A percentile compares a stretch with the other conserved stretches of the same genome.
Evolutionary conservation across 139 green algal genomes (phyloP).

Genomic region (Pseudopediastrum boryanum): DNA sequence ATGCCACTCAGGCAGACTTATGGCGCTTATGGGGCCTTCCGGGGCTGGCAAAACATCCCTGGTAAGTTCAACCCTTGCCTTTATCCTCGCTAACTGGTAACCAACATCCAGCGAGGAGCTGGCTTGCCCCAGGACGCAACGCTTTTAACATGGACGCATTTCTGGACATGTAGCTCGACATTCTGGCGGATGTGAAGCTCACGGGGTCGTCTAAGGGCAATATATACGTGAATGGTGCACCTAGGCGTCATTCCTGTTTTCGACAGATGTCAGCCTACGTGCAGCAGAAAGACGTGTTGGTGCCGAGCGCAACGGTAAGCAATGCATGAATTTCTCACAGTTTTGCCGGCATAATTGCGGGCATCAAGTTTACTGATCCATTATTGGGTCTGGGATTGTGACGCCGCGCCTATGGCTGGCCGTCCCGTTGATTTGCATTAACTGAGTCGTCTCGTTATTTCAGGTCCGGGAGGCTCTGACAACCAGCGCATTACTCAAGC

Average conservation of each 20-base stretch:
- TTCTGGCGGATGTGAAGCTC: slow-evolving; percentile 55
- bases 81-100: too few species aligned
- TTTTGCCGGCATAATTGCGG: too few species aligned
- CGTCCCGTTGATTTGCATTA: too few species aligned
- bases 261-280: slow-evolving; percentile 60
- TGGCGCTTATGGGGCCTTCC: slow-evolving; percentile 68
- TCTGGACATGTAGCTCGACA: slow-evolving; percentile 60
- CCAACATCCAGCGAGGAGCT: neutral
- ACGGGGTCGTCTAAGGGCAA: slow-evolving; percentile 36
- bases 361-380: too few species aligned
- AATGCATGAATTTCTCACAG: too few species aligned
- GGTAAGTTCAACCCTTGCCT: slow-evolving; percentile 36
- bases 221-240: slow-evolving; percentile 59
- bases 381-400: too few species aligned
- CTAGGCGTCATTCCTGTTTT: slow-evolving; percentile 26
- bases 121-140: neutral
- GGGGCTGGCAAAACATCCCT: slow-evolving; percentile 76
- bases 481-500: slow-evolving; percentile 66
- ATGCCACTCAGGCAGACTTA: slow-evolving; percentile 40
- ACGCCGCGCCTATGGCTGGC: too few species aligned
- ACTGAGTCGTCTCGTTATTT: too few species aligned
- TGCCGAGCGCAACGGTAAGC: slow-evolving; percentile 63
- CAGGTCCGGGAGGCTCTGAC: slow-evolving; percentile 59
- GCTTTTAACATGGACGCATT: neutral
- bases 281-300: slow-evolving; percentile 69